These are phyloP conservation scores for Passiflora organensis DNA, from an alignment of 345 rosid genomes.

Conservation along the genomic window DNA sequence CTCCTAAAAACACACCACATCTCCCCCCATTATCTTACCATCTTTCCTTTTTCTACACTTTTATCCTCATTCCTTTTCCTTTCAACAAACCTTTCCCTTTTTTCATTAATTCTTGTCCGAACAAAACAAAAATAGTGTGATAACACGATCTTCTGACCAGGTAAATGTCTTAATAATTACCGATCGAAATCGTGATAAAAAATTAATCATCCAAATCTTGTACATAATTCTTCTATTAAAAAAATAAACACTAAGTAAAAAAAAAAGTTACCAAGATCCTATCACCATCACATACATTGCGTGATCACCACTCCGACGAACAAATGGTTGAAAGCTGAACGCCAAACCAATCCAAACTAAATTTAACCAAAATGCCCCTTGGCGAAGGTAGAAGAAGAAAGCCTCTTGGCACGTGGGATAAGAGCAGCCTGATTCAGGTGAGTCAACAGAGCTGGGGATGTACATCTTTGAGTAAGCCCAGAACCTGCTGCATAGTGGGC, in stretches of 20 bases:
- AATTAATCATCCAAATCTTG: no score
- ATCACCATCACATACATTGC: background rate
- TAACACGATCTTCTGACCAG: no score
- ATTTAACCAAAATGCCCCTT: background rate
- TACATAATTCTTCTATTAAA: background rate
- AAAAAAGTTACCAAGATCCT: constrained; percentile 1
- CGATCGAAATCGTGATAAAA: no score
- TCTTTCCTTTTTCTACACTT: background rate
- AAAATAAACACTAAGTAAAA: background rate
- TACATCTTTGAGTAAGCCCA: constrained; percentile 80
- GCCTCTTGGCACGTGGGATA: background rate
- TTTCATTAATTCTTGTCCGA: constrained; percentile 10
- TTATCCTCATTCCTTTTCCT: background rate
- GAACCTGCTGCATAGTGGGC: constrained; percentile 88
- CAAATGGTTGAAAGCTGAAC: no score
- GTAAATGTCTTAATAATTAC: no score
- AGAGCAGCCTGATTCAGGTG: background rate
- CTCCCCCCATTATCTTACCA: background rate
- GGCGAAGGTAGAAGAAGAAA: no score
- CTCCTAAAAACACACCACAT: background rate
- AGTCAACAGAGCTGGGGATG: constrained; percentile 22
- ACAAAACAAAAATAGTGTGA: constrained; percentile 1
- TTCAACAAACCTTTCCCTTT: background rate
- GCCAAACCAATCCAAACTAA: background rate
- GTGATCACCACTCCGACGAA: background rate